A percentile compares a stretch with the other conserved stretches of the same genome.
These are phyloP conservation scores for Fistulina hepatica DNA, from an alignment of 1,284 basidiomycete genomes.

Conservation along the genomic window DNA sequence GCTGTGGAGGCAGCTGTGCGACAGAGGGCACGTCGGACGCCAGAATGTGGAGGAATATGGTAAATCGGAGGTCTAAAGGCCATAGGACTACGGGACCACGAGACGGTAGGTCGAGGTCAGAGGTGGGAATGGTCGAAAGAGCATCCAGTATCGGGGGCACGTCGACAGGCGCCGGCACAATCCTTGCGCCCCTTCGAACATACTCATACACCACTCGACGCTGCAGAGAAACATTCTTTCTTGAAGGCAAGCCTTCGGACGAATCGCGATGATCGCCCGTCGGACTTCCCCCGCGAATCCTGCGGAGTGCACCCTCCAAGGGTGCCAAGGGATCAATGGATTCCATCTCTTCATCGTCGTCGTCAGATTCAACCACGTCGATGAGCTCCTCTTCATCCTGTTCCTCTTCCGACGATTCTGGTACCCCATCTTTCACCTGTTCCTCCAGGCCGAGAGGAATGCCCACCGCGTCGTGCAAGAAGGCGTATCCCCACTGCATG, in stretches of 20 bases:
- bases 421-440: constrained; percentile 13
- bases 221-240: background rate
- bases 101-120: constrained; percentile 19
- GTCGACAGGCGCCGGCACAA: constrained; percentile 45
- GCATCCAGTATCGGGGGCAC: constrained; percentile 40
- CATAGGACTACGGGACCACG: constrained; percentile 33
- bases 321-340: constrained; percentile 46
- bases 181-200: constrained; percentile 57
- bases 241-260: too few species aligned
- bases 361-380: constrained; percentile 33
- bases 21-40: constrained; percentile 44
- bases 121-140: constrained; percentile 27
- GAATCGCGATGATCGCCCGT: too few species aligned
- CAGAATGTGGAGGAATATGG: constrained; percentile 46
- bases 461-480: constrained; percentile 57
- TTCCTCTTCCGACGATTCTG: constrained; percentile 14
- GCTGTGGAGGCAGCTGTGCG: constrained; percentile 31
- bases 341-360: constrained; percentile 27
- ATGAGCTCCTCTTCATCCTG: constrained; percentile 15
- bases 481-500: constrained; percentile 55
- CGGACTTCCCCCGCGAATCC: constrained; percentile 27
- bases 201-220: constrained; percentile 45
- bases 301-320: constrained; percentile 55
- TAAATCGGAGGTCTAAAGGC: constrained; percentile 41
- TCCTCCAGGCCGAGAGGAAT: constrained; percentile 26